Percentiles rank a stretch among this genome's conserved stretches.
Conservation (phyloP, 805 yeast genomes). For the Schizosaccharomyces osmophilus region DNA sequence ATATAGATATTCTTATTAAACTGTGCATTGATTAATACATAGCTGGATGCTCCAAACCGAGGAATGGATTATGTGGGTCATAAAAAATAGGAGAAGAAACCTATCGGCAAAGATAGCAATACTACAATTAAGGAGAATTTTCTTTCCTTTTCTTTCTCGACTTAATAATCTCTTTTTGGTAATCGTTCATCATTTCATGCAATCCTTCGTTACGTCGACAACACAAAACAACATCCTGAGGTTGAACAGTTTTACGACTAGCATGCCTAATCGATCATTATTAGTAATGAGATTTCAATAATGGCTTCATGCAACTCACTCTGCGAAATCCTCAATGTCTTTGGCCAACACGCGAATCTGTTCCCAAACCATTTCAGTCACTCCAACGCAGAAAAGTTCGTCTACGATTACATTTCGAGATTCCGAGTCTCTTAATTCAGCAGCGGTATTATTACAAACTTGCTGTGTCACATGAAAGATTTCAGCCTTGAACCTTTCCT, state of each 20-base stretch:
- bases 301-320: background rate
- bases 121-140: background rate
- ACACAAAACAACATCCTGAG: background rate
- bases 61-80: too few species aligned
- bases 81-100: too few species aligned
- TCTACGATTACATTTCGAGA: background rate
- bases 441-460: background rate
- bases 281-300: background rate
- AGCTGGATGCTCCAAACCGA: too few species aligned
- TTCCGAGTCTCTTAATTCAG: background rate
- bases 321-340: background rate
- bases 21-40: too few species aligned
- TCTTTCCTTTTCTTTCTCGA: background rate
- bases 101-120: background rate
- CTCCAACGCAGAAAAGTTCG: background rate
- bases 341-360: background rate
- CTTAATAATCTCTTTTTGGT: background rate
- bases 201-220: background rate
- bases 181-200: background rate
- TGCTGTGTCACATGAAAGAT: background rate
- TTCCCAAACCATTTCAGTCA: background rate
- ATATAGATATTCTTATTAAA: too few species aligned
- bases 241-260: background rate
- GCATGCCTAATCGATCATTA: background rate
- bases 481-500: slow-evolving; percentile 1